A percentile compares a stretch with the other conserved stretches of the same genome.
phyloP scores from a whole-genome alignment of 2,329 filamentous ascomycete genomes.

The Scleromitrula shiraiana region DNA sequence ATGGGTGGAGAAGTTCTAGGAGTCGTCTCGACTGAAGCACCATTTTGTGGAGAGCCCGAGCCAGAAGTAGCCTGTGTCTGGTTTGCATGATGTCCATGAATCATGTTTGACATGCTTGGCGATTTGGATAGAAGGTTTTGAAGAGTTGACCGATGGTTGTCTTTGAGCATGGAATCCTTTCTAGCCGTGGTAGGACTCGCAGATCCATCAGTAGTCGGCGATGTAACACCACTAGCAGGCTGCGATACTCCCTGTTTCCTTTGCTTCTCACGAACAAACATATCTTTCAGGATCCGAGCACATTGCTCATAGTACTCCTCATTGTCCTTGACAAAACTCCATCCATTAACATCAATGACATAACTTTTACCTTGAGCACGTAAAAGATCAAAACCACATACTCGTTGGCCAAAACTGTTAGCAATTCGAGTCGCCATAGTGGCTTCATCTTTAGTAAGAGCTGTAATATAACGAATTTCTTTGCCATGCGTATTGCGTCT shows the following conservation, averaged over 20 bases:
- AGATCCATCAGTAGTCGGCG: slow-evolving; percentile 13
- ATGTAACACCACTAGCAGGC: slow-evolving; percentile 31
- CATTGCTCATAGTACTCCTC: slow-evolving; percentile 96
- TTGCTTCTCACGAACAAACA: slow-evolving; percentile 75
- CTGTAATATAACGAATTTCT: slow-evolving; percentile 90
- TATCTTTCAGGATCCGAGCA: slow-evolving; percentile 74
- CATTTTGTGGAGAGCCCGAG: slow-evolving; percentile 32
- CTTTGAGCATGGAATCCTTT: slow-evolving; percentile 28
- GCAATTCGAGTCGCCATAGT: slow-evolving; percentile 86
- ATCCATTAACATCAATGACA: slow-evolving; percentile 98
- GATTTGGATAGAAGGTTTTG: slow-evolving; percentile 53
- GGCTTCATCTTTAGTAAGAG: slow-evolving; percentile 70
- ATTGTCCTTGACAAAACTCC: slow-evolving; percentile 99
- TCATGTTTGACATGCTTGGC: slow-evolving; percentile 48
- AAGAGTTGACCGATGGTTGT: slow-evolving; percentile 41
- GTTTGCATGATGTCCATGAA: slow-evolving; percentile 40
- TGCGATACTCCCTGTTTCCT: slow-evolving; percentile 36
- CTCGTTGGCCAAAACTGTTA: slow-evolving; percentile 82
- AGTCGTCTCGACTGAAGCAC: slow-evolving; percentile 31
- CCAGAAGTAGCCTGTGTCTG: slow-evolving; percentile 32
- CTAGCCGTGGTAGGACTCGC: slow-evolving; percentile 11
- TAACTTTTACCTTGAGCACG: slow-evolving; percentile 85
- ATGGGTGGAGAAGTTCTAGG: slow-evolving; percentile 25
- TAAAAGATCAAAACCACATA: slow-evolving; percentile 92
- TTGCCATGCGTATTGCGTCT: slow-evolving; percentile 96